Evolutionary conservation across 306 rosid species (phyloP), one percentile per base, ranked within the genome.

Genomic region (Leucaena leucocephala): DNA sequence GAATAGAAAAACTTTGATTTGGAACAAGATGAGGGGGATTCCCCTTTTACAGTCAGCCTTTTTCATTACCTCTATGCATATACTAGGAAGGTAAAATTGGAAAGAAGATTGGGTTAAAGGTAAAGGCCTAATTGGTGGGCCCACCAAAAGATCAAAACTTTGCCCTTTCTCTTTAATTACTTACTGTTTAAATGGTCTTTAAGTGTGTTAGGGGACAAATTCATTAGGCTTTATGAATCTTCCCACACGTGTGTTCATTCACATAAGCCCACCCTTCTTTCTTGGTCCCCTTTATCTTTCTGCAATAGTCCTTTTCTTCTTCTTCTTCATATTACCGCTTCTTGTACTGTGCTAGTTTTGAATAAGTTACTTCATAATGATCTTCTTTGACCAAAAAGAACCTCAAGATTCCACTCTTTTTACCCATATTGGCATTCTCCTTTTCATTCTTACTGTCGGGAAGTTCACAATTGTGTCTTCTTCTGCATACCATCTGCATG

Each of bases 361-460:
- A 58, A 55, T 1, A 59, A 58, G 42, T 67, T 65, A 72, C 57
- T 80, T 64, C 82, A 72, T 65, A 75, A 76, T 36, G 55, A 55
- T 68, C 34, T 82, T 82, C 33, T 14, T 34, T 49, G 16, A 33
- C 70, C 75, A 79, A 79, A 55, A 55, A 59, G 34, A 19, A 82
- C 42, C 74, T 82, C 64, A 85, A 71, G 77, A 34, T 72, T 79
- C 71, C 62, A 83, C 73, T 63, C 86, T 86, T 70, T 16, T 80
- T 44, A 83, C 73, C 68, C 79, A 43, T 22, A 86, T 78, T 45
- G 86, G 89, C 89, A 86, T 82, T 79, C 82, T 86, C 75, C 73
- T 80, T 80, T 82, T 83, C 89, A 83, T 86, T 86, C 89, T 83
- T 33, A 86, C 86, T 9, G 89, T 86, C 8, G 89, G 86, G 73